A percentile compares a stretch with the other conserved stretches of the same genome.
Conservation (phyloP, 148 eudicot genomes). For the Vaccinium myrtillus region DNA sequence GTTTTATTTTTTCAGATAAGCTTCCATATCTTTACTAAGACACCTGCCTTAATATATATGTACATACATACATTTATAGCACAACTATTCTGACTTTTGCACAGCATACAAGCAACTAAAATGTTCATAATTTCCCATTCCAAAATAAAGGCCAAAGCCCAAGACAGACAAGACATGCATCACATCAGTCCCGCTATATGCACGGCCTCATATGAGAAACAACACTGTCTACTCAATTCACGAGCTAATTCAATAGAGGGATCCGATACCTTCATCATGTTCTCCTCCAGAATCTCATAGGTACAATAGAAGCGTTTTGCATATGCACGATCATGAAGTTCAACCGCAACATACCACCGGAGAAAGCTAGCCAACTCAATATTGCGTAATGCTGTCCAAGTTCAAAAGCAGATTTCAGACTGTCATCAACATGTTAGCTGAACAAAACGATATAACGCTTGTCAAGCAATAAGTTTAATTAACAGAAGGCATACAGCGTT, state of each 20-base stretch:
- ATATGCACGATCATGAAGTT: slow-evolving; percentile 91
- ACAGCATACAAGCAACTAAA: neutral
- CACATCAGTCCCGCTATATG: neutral
- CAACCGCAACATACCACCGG: slow-evolving; percentile 98
- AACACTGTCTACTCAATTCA: neutral
- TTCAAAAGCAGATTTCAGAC: slow-evolving; percentile 15
- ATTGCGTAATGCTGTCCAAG: slow-evolving; percentile 66
- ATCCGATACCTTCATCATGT: slow-evolving; percentile 73
- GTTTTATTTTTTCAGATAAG: neutral
- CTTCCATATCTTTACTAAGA: neutral
- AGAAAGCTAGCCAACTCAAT: slow-evolving; percentile 97
- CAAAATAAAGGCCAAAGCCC: neutral
- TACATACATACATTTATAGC: neutral
- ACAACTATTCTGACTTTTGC: neutral
- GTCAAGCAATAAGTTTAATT: neutral
- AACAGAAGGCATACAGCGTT: slow-evolving; percentile 66
- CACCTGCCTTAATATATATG: neutral
- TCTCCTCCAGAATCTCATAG: slow-evolving; percentile 86
- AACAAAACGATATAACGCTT: slow-evolving; percentile 8
- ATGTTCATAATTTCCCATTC: neutral
- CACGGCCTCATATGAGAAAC: neutral
- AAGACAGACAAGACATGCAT: neutral
- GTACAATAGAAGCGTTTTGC: slow-evolving; percentile 94
- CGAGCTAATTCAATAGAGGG: slow-evolving; percentile 6
- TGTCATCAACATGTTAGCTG: slow-evolving; percentile 8